Evolutionary conservation across 2,329 filamentous ascomycete species (phyloP), one percentile per base, ranked within the genome.

Genomic region (Ampelomyces quisqualis): DNA sequence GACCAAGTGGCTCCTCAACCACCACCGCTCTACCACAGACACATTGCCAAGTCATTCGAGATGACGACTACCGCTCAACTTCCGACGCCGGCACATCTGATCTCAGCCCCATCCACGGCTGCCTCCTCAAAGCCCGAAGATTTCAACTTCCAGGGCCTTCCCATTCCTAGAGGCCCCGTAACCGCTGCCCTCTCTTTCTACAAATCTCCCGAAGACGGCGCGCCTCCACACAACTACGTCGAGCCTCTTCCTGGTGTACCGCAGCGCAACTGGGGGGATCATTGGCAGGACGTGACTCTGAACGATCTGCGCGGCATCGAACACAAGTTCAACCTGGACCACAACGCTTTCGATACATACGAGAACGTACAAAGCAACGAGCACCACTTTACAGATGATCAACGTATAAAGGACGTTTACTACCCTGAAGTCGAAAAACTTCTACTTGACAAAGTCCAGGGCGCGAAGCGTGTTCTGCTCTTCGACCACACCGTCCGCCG

Each of bases 401-500:
- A 75, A 8, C 80, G 79, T 45, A 87, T 96, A 68, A 71, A 79
- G 58, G 58, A 70, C 1, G 77, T 81, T 38, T 96, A 95, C 75
- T 96, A 96, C 72, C 85, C 88, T 0, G 89, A 95, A 64, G 80
- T 95, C 7, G 85, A 90, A 69, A 66, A 77, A 34, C 72, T 95
- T 18, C 73, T 96, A 1, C 71, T 90, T 2, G 71, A 80, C 10
- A 68, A 80, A 42, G 74, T 94, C 11, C 82, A 84, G 0, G 86
- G 85, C 38, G 77, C 80, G 18, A 76, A 79, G 41, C 76, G 77
- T 4, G 74, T 95, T 20, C 73, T 88, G 53, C 72, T 95, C 62
- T 95, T 95, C 70, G 89, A 95, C 73, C 87, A 95, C 72, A 95
- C 89, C 6, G 81, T 95, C 65, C 85, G 90, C n/a, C 80, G 86